Conservation (phyloP, 805 yeast genomes). For the Yamadazyma insecticola region DNA sequence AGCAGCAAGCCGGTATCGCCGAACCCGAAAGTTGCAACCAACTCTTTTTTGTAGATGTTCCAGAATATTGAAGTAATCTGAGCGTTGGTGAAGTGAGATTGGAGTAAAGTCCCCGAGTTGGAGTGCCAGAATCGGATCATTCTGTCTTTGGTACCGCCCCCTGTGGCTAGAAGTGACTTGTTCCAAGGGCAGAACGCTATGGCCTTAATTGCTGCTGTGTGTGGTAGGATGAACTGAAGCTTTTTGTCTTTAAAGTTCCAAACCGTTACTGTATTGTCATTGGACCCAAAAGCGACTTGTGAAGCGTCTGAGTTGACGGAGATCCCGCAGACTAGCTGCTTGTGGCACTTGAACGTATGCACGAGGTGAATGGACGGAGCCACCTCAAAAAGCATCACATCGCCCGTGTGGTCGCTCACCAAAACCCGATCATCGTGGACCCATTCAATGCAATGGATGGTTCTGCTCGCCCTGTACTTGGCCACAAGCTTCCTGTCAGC, state of each 20-base stretch:
- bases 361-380: slow-evolving; percentile 3
- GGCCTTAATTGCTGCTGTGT: slow-evolving; percentile 86
- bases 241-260: slow-evolving; percentile 53
- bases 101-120: slow-evolving; percentile 64
- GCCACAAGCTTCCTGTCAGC: background rate
- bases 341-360: slow-evolving; percentile 21
- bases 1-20: slow-evolving; percentile 56
- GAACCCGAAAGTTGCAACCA: slow-evolving; percentile 81
- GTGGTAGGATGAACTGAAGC: slow-evolving; percentile 50
- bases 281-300: slow-evolving; percentile 76
- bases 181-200: slow-evolving; percentile 91
- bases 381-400: slow-evolving; percentile 41
- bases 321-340: slow-evolving; percentile 44
- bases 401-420: slow-evolving; percentile 66
- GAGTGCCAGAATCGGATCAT: slow-evolving; percentile 87
- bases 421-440: slow-evolving; percentile 41
- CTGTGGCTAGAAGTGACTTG: slow-evolving; percentile 73
- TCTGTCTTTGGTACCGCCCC: slow-evolving; percentile 84
- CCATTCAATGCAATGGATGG: slow-evolving; percentile 54
- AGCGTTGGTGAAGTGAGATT: slow-evolving; percentile 52
- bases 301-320: slow-evolving; percentile 50
- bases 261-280: slow-evolving; percentile 73
- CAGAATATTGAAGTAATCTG: slow-evolving; percentile 80
- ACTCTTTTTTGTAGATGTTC: slow-evolving; percentile 60
- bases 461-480: background rate